phyloP scores from a whole-genome alignment of 768 basidiomycete species.

The Rhodotorula graminis region DNA sequence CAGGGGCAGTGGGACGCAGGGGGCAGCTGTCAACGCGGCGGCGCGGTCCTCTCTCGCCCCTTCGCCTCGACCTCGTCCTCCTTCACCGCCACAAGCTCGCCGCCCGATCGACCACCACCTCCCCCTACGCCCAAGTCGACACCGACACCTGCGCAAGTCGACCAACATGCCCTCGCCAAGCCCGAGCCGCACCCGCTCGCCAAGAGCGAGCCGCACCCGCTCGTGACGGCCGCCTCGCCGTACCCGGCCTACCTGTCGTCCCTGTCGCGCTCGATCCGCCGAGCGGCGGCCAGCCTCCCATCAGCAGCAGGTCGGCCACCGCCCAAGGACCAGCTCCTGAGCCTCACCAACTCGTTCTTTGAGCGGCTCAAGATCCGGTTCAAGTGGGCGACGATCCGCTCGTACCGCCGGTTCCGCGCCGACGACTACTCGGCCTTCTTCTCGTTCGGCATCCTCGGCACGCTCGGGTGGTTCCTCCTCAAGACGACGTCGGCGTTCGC shows the following conservation, averaged over 20 bases:
- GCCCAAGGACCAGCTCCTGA: constrained; percentile 81
- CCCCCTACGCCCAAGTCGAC: too few relatives aligned
- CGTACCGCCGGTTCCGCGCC: constrained; percentile 82
- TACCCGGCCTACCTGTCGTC: constrained; percentile 40
- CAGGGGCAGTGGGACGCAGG: too few relatives aligned
- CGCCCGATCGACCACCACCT: neutral
- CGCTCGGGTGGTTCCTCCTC: constrained; percentile 89
- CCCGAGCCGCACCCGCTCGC: constrained; percentile 11
- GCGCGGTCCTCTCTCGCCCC: neutral
- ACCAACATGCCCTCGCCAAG: neutral
- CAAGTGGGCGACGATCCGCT: constrained; percentile 94
- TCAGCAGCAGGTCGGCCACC: constrained; percentile 54
- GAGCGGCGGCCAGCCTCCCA: constrained; percentile 71
- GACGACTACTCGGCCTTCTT: constrained; percentile 96
- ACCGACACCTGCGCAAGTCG: neutral
- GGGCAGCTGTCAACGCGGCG: neutral
- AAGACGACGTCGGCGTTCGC: constrained; percentile 99
- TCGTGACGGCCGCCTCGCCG: constrained; percentile 2
- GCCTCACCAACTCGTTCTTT: constrained; percentile 83
- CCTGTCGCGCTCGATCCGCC: constrained; percentile 73
- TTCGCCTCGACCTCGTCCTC: neutral
- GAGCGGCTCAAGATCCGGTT: constrained; percentile 82
- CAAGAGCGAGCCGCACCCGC: constrained; percentile 5
- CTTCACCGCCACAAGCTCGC: too few relatives aligned
- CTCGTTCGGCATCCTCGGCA: constrained; percentile 92